Percentiles rank a stretch among this genome's conserved stretches.
Evolutionary conservation across 176 grass and related monocot genomes (phyloP).

Genomic region (Musa troglodytarum): DNA sequence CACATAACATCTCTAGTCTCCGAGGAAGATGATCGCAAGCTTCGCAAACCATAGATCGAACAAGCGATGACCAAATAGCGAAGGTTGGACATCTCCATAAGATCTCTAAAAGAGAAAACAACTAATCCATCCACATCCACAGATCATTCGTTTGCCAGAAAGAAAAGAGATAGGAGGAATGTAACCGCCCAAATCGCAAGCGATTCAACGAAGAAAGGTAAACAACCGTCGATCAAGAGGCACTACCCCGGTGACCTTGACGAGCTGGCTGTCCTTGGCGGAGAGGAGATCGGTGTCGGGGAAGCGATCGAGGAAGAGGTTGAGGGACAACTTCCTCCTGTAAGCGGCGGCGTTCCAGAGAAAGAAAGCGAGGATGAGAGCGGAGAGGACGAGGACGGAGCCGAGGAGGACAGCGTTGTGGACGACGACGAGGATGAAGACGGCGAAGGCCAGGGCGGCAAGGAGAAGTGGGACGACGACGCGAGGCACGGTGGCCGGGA

Average conservation of each 20-base stretch:
- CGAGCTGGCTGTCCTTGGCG: conserved; percentile 69
- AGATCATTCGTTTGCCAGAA: too few species aligned
- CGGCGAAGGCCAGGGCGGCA: conserved; percentile 51
- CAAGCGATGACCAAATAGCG: neutral
- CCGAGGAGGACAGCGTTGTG: conserved; percentile 53
- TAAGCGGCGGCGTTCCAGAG: conserved; percentile 64
- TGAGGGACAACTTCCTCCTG: conserved; percentile 36
- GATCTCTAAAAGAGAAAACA: neutral
- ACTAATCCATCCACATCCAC: neutral
- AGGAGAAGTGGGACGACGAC: conserved; percentile 57
- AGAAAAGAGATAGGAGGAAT: too few species aligned
- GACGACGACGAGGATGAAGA: conserved; percentile 72
- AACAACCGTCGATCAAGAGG: neutral
- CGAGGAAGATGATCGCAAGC: too few species aligned
- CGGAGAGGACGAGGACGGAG: conserved; percentile 37
- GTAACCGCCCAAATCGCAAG: too few species aligned
- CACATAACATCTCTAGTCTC: too few species aligned
- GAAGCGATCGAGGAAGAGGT: conserved; percentile 49
- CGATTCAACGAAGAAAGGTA: too few species aligned
- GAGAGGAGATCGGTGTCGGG: conserved; percentile 52
- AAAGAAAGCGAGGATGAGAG: conserved; percentile 43
- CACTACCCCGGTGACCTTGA: conserved; percentile 79
- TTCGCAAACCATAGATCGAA: neutral
- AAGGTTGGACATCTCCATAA: neutral
- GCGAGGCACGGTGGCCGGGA: conserved; percentile 39